phyloP scores from a whole-genome alignment of 805 yeast genomes.

The Dipodascus albidus region DNA sequence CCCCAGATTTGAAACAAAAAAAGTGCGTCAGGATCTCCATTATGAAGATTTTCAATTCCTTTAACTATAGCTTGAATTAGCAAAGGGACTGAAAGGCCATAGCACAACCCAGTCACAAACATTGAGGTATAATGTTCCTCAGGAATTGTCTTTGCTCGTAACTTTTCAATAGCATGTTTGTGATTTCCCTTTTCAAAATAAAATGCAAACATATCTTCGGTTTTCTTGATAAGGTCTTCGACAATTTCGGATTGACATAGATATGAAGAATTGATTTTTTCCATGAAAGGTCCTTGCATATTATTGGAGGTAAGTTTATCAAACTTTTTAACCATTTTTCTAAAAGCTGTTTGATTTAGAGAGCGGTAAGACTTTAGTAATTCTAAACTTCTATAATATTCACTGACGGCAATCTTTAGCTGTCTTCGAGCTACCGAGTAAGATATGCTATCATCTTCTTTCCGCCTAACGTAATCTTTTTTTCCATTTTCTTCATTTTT shows the following conservation, averaged over 20 bases:
- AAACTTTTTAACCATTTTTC: constrained; percentile 76
- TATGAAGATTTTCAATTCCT: constrained; percentile 36
- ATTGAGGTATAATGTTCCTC: constrained; percentile 29
- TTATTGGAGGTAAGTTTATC: constrained; percentile 56
- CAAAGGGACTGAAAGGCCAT: constrained; percentile 66
- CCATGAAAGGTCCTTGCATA: constrained; percentile 39
- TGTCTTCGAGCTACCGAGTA: constrained; percentile 56
- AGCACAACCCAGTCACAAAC: constrained; percentile 51
- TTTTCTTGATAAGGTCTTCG: constrained; percentile 49
- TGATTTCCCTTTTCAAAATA: constrained; percentile 63
- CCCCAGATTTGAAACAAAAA: constrained; percentile 82
- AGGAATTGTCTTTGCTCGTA: constrained; percentile 37
- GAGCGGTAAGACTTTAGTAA: constrained; percentile 58
- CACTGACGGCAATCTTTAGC: constrained; percentile 56
- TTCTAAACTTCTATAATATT: constrained; percentile 63
- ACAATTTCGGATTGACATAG: constrained; percentile 53
- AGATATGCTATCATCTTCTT: constrained; percentile 31
- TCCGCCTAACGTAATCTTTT: constrained; percentile 37
- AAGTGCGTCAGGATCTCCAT: constrained; percentile 40
- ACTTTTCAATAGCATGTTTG: constrained; percentile 59
- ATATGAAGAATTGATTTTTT: constrained; percentile 43
- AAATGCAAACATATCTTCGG: constrained; percentile 56
- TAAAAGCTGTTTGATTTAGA: constrained; percentile 75
- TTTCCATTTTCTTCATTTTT: constrained; percentile 12
- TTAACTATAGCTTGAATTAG: constrained; percentile 44